Base-by-base conservation (phyloP, 768 basidiomycete genomes). In the Lyophyllum atratum region DNA sequence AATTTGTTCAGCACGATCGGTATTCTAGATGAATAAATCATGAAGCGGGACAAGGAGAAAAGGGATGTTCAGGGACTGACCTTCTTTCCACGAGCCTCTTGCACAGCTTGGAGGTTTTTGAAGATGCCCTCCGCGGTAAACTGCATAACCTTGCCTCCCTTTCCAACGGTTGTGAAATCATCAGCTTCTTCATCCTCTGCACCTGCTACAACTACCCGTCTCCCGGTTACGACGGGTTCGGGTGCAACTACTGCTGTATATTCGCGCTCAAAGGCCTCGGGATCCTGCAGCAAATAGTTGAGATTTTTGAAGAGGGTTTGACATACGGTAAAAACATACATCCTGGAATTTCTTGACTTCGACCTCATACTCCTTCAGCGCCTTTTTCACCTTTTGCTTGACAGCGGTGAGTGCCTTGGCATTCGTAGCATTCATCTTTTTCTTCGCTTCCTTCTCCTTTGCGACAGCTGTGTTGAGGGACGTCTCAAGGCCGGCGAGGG, bases 331-430 rank as follows among this genome's bases (percentile, higher is more conserved):
- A 12, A 25, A 9, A 68, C 83, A 62, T 65, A 94, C 95, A 70
- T 84, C 81, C 67, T 90, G 88, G 75, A 86, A 98, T 57, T 83
- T 83, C 68, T 85, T 86, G 40, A 95, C 72, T 62, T 92, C 89
- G 11, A 71, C 73, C 74, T 98, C 97, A 68, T 92, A 83, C 70
- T 98, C 97, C 72, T 95, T 96, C 54, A 80, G 65, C 10, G 89
- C 82, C 77, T 95, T 98, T 77, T 91, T 95, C 54, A 98, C 81
- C 72, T 95, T 97, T 75, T 98, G 96, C 76, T 95, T 98, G 87
- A 98, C 90, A n/a, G 91, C 90, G 51, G 93, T 98, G 62, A 98
- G 81, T 2, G 95, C 93, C 66, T 92, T 95, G 39, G 94, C 92
- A 66, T 95, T 95, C 59, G 83, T 89, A 1, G 93, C 90, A 63